phyloP scores from a whole-genome alignment of 2,329 filamentous ascomycete species.

The Venturia asperata region DNA sequence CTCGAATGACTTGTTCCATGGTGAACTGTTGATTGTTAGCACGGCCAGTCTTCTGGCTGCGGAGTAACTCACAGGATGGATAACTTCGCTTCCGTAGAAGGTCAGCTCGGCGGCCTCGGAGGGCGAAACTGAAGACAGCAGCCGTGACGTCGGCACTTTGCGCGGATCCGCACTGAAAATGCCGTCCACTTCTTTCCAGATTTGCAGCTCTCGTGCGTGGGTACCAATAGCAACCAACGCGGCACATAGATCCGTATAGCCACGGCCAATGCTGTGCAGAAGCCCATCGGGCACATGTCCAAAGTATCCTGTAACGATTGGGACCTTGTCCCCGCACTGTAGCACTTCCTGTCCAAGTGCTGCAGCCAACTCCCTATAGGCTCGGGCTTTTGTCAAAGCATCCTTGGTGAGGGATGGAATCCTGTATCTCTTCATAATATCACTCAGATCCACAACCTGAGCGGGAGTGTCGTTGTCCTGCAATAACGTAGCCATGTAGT shows the following conservation, averaged over 20 bases:
- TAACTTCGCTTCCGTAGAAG: constrained; percentile 71
- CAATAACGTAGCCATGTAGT: constrained; percentile 79
- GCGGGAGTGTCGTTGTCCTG: constrained; percentile 75
- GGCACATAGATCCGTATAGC: constrained; percentile 94
- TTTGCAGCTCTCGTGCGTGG: constrained; percentile 81
- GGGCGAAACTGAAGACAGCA: constrained; percentile 84
- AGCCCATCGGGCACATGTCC: constrained; percentile 86
- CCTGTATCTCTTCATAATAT: constrained; percentile 59
- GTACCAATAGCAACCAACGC: constrained; percentile 84
- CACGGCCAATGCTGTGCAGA: constrained; percentile 84
- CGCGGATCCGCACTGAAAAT: constrained; percentile 83
- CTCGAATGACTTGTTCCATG: constrained; percentile 82
- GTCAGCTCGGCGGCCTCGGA: constrained; percentile 94
- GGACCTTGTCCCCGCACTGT: constrained; percentile 39
- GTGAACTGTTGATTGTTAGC: constrained; percentile 5
- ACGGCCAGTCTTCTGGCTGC: background rate
- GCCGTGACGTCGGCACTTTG: constrained; percentile 84
- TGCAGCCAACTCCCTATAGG: constrained; percentile 39
- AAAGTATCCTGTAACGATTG: constrained; percentile 77
- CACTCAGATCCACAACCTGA: constrained; percentile 83
- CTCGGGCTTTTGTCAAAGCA: constrained; percentile 37
- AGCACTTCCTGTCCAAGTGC: constrained; percentile 38
- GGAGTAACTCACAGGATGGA: constrained; percentile 57
- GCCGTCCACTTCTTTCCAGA: constrained; percentile 98
- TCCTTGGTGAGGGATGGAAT: constrained; percentile 27